Percentiles rank a stretch among this genome's conserved stretches.
phyloP scores from a whole-genome alignment of 768 basidiomycete genomes.

The Tephrocybe rancida region DNA sequence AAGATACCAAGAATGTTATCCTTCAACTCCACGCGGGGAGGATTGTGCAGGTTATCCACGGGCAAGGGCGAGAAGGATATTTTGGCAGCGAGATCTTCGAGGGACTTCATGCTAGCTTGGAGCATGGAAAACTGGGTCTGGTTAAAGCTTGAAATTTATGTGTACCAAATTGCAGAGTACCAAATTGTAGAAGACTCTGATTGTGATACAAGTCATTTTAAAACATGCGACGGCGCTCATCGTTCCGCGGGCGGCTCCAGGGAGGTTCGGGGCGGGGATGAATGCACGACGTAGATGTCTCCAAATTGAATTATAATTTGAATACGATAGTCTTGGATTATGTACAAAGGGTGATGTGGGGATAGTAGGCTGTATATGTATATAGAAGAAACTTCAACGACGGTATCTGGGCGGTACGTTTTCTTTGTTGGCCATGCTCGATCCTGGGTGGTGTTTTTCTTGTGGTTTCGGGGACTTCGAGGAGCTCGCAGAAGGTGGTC shows the following conservation, averaged over 20 bases:
- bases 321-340: too few species aligned
- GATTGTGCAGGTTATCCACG: constrained; percentile 3
- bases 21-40: constrained; percentile 6
- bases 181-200: too few species aligned
- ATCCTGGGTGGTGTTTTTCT: neutral
- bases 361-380: too few species aligned
- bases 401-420: constrained; percentile 1
- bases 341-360: too few species aligned
- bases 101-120: constrained; percentile 7
- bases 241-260: too few species aligned
- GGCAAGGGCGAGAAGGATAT: neutral
- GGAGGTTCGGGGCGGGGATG: too few species aligned
- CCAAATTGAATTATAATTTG: too few species aligned
- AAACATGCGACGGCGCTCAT: too few species aligned
- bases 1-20: constrained; percentile 5
- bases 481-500: neutral
- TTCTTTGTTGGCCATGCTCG: constrained; percentile 5
- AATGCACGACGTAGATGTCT: too few species aligned
- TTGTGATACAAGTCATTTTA: too few species aligned
- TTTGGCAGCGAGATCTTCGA: constrained; percentile 10
- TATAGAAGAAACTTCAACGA: neutral
- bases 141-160: neutral
- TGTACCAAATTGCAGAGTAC: too few species aligned
- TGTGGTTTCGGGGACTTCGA: neutral
- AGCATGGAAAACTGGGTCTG: constrained; percentile 7